Percentiles rank a stretch among this genome's conserved stretches.
Evolutionary conservation across 176 grass and related monocot species (phyloP).

Genomic region (Ensete glaucum): DNA sequence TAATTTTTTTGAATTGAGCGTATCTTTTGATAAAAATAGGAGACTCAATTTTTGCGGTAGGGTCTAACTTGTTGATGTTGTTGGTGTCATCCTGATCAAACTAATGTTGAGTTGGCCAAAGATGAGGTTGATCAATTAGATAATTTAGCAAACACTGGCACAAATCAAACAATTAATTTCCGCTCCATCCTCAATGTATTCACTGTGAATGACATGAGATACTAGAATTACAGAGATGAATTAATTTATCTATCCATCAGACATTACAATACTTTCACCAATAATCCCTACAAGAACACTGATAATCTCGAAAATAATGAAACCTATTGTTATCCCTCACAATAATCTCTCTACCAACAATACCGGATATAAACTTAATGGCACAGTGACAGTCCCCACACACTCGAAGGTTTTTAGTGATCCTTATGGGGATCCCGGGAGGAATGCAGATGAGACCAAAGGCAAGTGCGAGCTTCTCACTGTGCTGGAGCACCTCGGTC

Average conservation of each 20-base stretch:
- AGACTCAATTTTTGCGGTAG: too few species aligned
- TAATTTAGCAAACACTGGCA: too few species aligned
- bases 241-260: not conserved
- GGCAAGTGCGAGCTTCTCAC: slow-evolving; percentile 77
- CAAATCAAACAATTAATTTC: too few species aligned
- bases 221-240: not conserved
- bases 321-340: slow-evolving; percentile 83
- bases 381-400: slow-evolving; percentile 63
- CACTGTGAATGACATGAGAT: not conserved
- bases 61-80: too few species aligned
- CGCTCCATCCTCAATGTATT: too few species aligned
- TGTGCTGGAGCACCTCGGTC: slow-evolving; percentile 75
- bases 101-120: too few species aligned
- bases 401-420: slow-evolving; percentile 73
- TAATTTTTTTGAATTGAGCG: too few species aligned
- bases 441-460: slow-evolving; percentile 75
- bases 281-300: slow-evolving; percentile 73
- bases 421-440: slow-evolving; percentile 48
- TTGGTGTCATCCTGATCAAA: too few species aligned
- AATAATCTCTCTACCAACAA: slow-evolving; percentile 60
- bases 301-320: slow-evolving; percentile 66
- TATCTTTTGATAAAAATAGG: too few species aligned
- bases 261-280: slow-evolving; percentile 40
- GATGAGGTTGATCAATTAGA: too few species aligned
- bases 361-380: slow-evolving; percentile 78